Conservation (phyloP, 331 rosid genomes). For the Ulmus americana region DNA sequence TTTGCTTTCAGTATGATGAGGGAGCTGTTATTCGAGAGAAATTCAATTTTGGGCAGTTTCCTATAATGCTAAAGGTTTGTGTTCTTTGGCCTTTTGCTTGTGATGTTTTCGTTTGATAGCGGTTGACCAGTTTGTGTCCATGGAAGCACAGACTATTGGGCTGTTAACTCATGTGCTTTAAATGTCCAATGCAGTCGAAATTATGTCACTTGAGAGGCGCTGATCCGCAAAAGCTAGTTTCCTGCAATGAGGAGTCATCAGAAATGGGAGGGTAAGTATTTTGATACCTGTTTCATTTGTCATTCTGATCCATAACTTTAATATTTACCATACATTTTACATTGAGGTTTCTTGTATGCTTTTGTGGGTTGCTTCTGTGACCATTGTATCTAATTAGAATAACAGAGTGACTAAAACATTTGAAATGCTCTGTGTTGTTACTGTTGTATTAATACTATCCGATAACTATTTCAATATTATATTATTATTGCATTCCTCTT, state of each 20-base stretch:
- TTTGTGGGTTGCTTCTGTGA: no score
- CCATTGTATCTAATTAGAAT: no score
- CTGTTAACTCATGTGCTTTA: background rate
- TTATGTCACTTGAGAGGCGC: slow-evolving; percentile 65
- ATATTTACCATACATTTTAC: background rate
- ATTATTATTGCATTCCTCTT: background rate
- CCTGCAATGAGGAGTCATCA: slow-evolving; percentile 75
- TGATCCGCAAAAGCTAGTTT: slow-evolving; percentile 54
- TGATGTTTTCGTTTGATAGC: background rate
- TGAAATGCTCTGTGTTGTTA: no score
- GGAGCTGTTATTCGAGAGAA: slow-evolving; percentile 39
- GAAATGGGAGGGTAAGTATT: slow-evolving; percentile 98
- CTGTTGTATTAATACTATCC: no score
- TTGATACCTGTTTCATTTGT: slow-evolving; percentile 16
- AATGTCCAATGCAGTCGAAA: slow-evolving; percentile 68
- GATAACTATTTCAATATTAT: no score
- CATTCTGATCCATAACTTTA: no score
- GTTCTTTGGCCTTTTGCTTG: background rate
- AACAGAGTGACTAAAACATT: no score
- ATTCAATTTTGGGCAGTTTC: slow-evolving; percentile 56
- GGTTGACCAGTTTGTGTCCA: no score
- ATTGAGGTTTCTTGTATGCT: background rate
- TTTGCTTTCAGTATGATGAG: slow-evolving; percentile 49
- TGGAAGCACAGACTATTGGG: no score
- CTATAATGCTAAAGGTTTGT: slow-evolving; percentile 80